A percentile compares a stretch with the other conserved stretches of the same genome.
phyloP scores from a whole-genome alignment of 2,329 filamentous ascomycete species.

The Talaromyces marneffei region DNA sequence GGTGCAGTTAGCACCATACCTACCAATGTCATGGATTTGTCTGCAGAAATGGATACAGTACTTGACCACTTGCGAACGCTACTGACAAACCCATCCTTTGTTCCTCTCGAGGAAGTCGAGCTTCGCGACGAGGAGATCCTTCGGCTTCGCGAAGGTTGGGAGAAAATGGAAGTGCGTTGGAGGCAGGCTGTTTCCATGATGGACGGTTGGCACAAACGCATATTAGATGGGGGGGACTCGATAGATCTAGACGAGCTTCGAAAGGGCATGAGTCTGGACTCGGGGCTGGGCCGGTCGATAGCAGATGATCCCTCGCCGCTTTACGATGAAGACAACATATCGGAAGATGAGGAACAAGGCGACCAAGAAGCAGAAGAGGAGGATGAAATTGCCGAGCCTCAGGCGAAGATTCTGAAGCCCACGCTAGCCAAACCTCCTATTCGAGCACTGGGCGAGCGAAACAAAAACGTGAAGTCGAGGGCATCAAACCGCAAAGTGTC shows the following conservation, averaged over 20 bases:
- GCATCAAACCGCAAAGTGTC: conserved; percentile 33
- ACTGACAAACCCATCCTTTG: conserved; percentile 92
- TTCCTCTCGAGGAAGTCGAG: conserved; percentile 89
- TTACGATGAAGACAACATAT: conserved; percentile 26
- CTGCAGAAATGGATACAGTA: conserved; percentile 66
- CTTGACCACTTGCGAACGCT: conserved; percentile 76
- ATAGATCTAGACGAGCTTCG: conserved; percentile 40
- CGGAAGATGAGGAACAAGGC: conserved; percentile 23
- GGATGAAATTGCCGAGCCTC: conserved; percentile 12
- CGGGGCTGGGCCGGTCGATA: conserved; percentile 25
- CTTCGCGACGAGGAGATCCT: conserved; percentile 87
- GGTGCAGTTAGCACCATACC: conserved; percentile 43
- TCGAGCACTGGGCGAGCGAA: conserved; percentile 33
- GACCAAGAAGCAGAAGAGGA: conserved; percentile 19
- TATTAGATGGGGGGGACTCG: conserved; percentile 47
- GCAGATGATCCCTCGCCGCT: conserved; percentile 27
- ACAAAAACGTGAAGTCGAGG: conserved; percentile 29
- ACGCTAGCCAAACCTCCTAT: conserved; percentile 18
- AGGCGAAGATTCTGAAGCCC: conserved; percentile 14
- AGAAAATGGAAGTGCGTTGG: conserved; percentile 89
- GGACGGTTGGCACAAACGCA: conserved; percentile 81
- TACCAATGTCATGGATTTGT: conserved; percentile 63
- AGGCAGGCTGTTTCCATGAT: conserved; percentile 84
- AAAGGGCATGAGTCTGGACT: conserved; percentile 39
- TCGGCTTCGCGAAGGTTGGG: conserved; percentile 76